Evolutionary conservation across 2,329 filamentous ascomycete species (phyloP), one percentile per base, ranked within the genome.

Genomic region (Teratosphaeria zuluensis): DNA sequence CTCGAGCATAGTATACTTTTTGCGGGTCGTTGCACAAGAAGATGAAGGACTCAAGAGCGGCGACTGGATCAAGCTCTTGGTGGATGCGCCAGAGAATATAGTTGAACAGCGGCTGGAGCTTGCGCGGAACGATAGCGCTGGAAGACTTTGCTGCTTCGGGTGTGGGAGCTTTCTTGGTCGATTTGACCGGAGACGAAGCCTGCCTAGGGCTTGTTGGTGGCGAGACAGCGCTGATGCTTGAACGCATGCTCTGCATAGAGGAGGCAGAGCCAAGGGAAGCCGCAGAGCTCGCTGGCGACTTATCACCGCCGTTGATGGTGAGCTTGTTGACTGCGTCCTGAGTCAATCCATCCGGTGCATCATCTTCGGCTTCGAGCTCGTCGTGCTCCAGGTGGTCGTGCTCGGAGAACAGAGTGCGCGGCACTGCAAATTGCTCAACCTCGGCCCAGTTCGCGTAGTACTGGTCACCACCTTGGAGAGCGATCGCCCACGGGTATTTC

Each of bases 71-170:
- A 9, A 70, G 67, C 59, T 79, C 78, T 57, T 78, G 77, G 65
- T 80, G 74, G 58, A 80, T 76, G 63, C 76, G 74, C 78, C 78
- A 80, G 7, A 80, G 66, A 30, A 79, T 76, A 62, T 80, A 77
- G 65, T 78, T 79, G 72, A 80, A 78, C 33, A 80, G 72, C 4
- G 77, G 75, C 59, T 75, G 76, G 16, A 80, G 69, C 46, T 69
- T 66, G 14, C 63, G 58, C 1, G 76, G 77, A n/a, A 78, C 67
- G 60, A 65, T 66, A 66, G 74, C 59, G 58, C 66, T 64, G 2
- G 65, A 63, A 16, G 65, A 61, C 33, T 57, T 31, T 7, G 53
- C 12, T 24, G 28, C 38, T 58, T 54, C 30, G 59, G 57, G 52
- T 55, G 54, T 51, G 54, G 58, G 35, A 8, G 51, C 16, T 12